Conservation (phyloP, 441 rosid genomes). For the Arabidopsis lyrata region DNA sequence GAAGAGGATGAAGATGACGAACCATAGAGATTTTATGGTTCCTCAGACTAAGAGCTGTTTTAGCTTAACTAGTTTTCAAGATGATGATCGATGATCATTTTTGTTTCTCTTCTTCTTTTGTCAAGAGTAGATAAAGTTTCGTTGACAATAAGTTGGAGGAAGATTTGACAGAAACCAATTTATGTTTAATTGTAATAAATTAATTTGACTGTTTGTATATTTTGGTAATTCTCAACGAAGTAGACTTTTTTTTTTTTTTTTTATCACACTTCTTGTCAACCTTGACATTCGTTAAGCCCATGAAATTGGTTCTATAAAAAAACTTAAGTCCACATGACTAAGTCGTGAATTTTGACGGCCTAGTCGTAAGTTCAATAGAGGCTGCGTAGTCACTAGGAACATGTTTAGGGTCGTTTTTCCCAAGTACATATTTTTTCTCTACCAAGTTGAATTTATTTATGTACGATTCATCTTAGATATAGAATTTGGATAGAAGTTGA, state of each 20-base stretch:
- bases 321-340: neutral
- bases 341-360: neutral
- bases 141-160: constrained; percentile 7
- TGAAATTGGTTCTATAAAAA: neutral
- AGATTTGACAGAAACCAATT: neutral
- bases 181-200: neutral
- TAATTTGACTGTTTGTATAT: neutral
- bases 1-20: constrained; percentile 41
- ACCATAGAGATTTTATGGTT: constrained; percentile 26
- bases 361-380: neutral
- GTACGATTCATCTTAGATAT: neutral
- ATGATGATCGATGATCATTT: constrained; percentile 21
- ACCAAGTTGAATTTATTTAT: neutral
- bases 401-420: neutral
- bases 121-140: constrained; percentile 3
- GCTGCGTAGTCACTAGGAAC: neutral
- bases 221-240: constrained; percentile 3
- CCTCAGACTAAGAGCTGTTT: constrained; percentile 54
- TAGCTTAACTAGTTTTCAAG: constrained; percentile 53
- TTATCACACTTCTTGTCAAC: neutral
- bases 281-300: neutral
- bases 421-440: neutral
- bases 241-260: neutral
- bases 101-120: neutral
- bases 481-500: neutral